Evolutionary conservation across 1,284 basidiomycete species (phyloP), one percentile per base, ranked within the genome.

Genomic region (Ceratobasidium sp.): DNA sequence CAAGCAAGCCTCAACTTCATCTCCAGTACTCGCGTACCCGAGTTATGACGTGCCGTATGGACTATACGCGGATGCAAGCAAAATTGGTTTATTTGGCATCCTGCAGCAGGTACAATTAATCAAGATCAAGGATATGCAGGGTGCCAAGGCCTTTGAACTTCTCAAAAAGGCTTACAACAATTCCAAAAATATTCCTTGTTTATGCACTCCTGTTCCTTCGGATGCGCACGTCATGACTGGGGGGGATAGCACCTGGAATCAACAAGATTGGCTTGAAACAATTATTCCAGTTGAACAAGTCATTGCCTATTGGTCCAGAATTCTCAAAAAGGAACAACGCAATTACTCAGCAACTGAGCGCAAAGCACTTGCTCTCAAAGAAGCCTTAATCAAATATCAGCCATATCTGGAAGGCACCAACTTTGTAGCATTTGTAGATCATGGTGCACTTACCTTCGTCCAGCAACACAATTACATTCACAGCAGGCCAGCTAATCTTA

Each of bases 91-190:
- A 10, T 85, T 81, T 0, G 80, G 81, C 0, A 82, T 82, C 4
- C 78, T 87, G 20, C 86, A 87, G 59, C 86, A 87, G 76, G 82
- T 86, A 3, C 86, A 87, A 77, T 81, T 82, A 0, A 85, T 87
- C 3, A 5, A 9, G n/a, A 73, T 87, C 0, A 13, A 61, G 2
- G 86, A 87, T 68, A 77, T 88, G 20, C 81, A 82, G 59, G 85
- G 84, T 0, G 87, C 86, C 0, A 78, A 80, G 33, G 67, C 78
- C 0, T 87, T 86, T 74, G 82, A 85, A 0, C 61, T 54, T 3
- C 78, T 23, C 81, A 46, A 80, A 65, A 33, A 73, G 74, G 69
- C 33, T 33, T 33, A 33, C 33, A 33, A 33, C 33, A 81, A 65
- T n/a, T 61, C 82, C 54, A 81, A 80, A 57, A 59, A 54, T 1